Evolutionary conservation across 352 stramenopile genomes (phyloP), one percentile per base, ranked within the genome.

Genomic region (Globisporangium mamillatum): DNA sequence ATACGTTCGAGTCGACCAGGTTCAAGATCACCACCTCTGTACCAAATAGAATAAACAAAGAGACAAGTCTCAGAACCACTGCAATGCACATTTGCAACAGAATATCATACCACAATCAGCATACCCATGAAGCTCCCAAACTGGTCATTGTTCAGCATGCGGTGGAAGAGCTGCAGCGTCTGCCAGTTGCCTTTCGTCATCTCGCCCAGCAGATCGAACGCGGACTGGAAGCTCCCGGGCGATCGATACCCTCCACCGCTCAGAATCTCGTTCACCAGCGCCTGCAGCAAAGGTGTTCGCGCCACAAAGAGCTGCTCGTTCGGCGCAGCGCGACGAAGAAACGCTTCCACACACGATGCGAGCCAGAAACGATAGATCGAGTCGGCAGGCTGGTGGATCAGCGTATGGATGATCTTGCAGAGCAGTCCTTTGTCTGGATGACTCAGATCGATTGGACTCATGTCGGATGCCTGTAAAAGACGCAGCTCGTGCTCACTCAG

Each of bases 311-410:
- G 77, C 72, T 98, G 93, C 66, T 98, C 94, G 41, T 76, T 85
- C 4, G 88, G 78, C 12, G 80, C 79, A 12, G 88, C 80, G 25
- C 94, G 93, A 18, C 97, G 84, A 10, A 99, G 74, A 78, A 98
- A 99, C 24, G 95, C 95, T 79, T 99, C 96, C 8, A 98, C 84
- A 68, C 95, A 98, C n/a, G 91, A 98, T 2, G 96, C 91, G 38
- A 99, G 67, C 97, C 97, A 99, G 71, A 98, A 99, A 18, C 93
- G 85, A 65, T 99, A 98, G 50, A 96, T 95, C 10, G 94, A 98
- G 60, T 98, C 93, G 18, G 89, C 80, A 8, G 91, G 85, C 71
- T 99, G 95, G 25, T 86, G 70, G 48, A 97, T 91, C 55, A 99
- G 84, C 22, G 90, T 90, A 14, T 85, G 56, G 54, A 98, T 92